Conservation (phyloP, 495 filamentous ascomycete species). For the Lasiosphaeria miniovina region DNA sequence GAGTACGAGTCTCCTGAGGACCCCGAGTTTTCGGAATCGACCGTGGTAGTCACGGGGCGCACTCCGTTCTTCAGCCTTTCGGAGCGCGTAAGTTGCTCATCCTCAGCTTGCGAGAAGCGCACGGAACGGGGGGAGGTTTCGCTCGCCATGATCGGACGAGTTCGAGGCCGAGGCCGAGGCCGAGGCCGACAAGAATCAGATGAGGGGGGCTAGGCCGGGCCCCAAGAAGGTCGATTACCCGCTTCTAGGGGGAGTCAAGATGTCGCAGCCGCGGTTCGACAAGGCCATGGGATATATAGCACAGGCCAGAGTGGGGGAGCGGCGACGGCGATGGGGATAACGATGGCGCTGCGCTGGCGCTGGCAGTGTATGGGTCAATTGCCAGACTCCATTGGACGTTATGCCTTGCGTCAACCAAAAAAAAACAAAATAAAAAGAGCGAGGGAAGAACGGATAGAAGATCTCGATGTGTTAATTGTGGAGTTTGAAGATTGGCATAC, state of each 20-base stretch:
- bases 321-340: constrained; percentile 2
- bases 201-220: not conserved
- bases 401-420: too few species aligned
- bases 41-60: constrained; percentile 49
- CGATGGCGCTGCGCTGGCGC: too few species aligned
- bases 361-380: not conserved
- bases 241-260: constrained; percentile 11
- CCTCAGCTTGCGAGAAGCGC: constrained; percentile 48
- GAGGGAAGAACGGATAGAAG: not conserved
- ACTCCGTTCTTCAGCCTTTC: constrained; percentile 37
- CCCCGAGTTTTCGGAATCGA: constrained; percentile 62
- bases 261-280: constrained; percentile 5
- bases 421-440: too few species aligned
- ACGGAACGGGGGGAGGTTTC: constrained; percentile 51
- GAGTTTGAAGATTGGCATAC: not conserved
- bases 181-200: too few species aligned
- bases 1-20: constrained; percentile 58
- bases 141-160: constrained; percentile 24
- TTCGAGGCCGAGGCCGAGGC: too few species aligned
- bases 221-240: constrained; percentile 11
- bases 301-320: constrained; percentile 2
- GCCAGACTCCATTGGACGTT: not conserved
- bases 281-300: constrained; percentile 16
- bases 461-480: not conserved
- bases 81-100: constrained; percentile 26